Base-by-base conservation (phyloP, 2,329 filamentous ascomycete species). In the Ambrosiella cleistominuta region DNA sequence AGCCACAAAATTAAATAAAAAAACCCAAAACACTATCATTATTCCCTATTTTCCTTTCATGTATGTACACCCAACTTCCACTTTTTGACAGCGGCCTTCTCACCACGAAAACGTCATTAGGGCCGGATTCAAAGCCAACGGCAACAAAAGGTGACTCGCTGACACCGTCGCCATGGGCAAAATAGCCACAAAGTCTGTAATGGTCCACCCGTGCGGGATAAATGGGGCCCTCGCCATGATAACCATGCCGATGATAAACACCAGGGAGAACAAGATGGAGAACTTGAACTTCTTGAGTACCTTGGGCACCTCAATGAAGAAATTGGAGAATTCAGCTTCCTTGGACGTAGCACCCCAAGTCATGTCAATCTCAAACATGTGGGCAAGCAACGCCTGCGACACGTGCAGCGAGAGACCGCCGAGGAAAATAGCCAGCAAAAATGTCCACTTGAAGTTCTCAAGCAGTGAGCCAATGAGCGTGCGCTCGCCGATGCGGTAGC, bases 291-390 rank as follows among this genome's bases (percentile, higher is more conserved):
- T 82, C 70, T 82, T 84, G 64, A 91, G 68, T 45, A 94, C 85
- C 67, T 85, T 85, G 39, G 85, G 84, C 15, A 90, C 79, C 67
- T 93, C 88, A 61, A 87, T 85, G 71, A 90, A 91, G 71, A 94
- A 94, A 69, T 88, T 86, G 35, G 85, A 83, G 66, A 85, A 82
- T 65, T 88, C 84, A 54, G 80, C 80, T 71, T 95, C 88, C 71
- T 94, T 94, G 45, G 82, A 79, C 0, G 88, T 94, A 1, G 87
- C 82, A 55, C 87, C 87, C 88, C 88, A 93, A 2, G 79, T 80
- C 83, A 93, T 91, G 70, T 93, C 78, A 66, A 91, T 81, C 71
- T 86, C 81, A 67, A 93, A 86, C 79, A 93, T 87, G 72, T 94
- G 88, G 3, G 82, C 77, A 51, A 93, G 70, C 39, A 95, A 74